A percentile compares a stretch with the other conserved stretches of the same genome.
Evolutionary conservation across 768 basidiomycete genomes (phyloP).

Genomic region (Amanita inopinata): DNA sequence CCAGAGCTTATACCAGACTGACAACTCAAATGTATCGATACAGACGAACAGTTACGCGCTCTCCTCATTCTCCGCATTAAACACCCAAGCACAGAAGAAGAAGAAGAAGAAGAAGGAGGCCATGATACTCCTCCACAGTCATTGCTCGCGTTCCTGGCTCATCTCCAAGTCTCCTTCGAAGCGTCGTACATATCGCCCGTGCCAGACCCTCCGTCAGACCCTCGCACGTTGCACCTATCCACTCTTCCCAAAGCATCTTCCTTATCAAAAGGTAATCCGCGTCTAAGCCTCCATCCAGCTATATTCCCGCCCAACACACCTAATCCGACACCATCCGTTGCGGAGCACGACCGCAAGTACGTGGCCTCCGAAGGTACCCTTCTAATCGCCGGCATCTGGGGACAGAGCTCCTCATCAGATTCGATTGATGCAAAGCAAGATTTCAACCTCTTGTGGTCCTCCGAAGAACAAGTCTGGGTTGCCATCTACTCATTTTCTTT

Average conservation of each 20-base stretch:
- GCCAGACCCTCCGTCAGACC: slow-evolving; percentile 24
- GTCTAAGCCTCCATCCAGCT: slow-evolving; percentile 38
- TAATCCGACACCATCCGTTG: slow-evolving; percentile 69
- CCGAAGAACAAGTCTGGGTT: slow-evolving; percentile 55
- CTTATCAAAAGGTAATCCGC: slow-evolving; percentile 25
- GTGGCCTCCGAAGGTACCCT: slow-evolving; percentile 68
- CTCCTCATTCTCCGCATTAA: slow-evolving; percentile 47
- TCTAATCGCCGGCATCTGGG: slow-evolving; percentile 69
- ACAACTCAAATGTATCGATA: slow-evolving; percentile 16
- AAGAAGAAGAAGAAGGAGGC: no score
- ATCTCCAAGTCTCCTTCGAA: slow-evolving; percentile 71
- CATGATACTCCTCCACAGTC: slow-evolving; percentile 29
- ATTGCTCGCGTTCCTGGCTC: slow-evolving; percentile 53
- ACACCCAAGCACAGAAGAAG: slow-evolving; percentile 39
- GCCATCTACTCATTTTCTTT: slow-evolving; percentile 70
- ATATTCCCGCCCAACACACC: slow-evolving; percentile 80
- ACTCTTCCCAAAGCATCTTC: slow-evolving; percentile 50
- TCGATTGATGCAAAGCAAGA: slow-evolving; percentile 42
- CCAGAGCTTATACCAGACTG: slow-evolving; percentile 9
- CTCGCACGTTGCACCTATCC: slow-evolving; percentile 27
- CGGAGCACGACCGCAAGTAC: slow-evolving; percentile 68
- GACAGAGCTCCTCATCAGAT: slow-evolving; percentile 39
- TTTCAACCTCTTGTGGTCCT: slow-evolving; percentile 61
- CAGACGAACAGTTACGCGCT: slow-evolving; percentile 48
- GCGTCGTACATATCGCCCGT: slow-evolving; percentile 66